Evolutionary conservation across 2,329 filamentous ascomycete genomes (phyloP), one percentile per base, ranked within the genome.

Genomic region (Trichoderma sp.): DNA sequence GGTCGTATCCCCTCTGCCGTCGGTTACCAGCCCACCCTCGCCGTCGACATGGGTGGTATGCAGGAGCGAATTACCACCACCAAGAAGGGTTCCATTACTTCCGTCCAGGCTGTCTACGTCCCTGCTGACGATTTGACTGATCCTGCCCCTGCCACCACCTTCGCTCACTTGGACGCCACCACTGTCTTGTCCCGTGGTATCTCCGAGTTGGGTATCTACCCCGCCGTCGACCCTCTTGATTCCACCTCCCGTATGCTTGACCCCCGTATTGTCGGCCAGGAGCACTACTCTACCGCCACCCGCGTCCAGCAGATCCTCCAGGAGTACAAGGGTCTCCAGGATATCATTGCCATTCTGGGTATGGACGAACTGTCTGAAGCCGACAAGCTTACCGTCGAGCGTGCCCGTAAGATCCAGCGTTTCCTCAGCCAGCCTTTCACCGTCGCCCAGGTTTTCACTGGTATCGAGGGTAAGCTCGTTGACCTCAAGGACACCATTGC

Each of bases 101-200:
- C 97, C 82, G 97, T 99, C 88, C 97, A 99, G 93, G 97, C 97
- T 88, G 97, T 99, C 88, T 99, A 99, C 91, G 97, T 99, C 88
- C 97, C 97, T 87, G 97, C 97, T 93, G 97, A 99, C 88, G 97
- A 99, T 94, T 93, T 99, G 94, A 99, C 97, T 90, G 97, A 99
- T 90, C 97, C 97, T 89, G 97, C 97, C 82, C 97, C 97, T 83
- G 97, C 97, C 87, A 98, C 97, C 87, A 99, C 97, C 87, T 99
- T 99, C 89, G 97, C 97, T 87, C 97, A 99, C 89, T 94, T 99
- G 93, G 97, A 99, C 91, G 97, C 97, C 91, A 99, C 97, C 88
- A 99, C 97, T 93, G 97, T 98, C 87, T 91, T 99, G 92, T 99
- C 97, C 84, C 96, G 97, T 94, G 96, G 97, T 95, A 99, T 99